Evolutionary conservation across 73 alveolate species (phyloP).

Genomic region (Diophrys sp.): DNA sequence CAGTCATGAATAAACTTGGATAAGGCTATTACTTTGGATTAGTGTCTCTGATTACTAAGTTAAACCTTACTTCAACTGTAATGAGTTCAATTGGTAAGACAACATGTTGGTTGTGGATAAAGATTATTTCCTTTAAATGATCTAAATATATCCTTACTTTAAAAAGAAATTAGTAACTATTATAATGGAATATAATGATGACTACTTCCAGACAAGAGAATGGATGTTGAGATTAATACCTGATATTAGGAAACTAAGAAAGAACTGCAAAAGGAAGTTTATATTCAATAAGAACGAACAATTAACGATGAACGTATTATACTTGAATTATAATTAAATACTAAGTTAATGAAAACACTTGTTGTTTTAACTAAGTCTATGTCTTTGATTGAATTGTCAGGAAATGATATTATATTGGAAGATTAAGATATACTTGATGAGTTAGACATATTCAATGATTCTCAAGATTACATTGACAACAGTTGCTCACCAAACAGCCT

Average conservation of each 20-base stretch:
- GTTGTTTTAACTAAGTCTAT: no score
- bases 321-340: no score
- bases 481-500: no score
- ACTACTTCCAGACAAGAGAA: conserved; percentile 13
- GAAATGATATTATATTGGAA: no score
- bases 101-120: conserved; percentile 37
- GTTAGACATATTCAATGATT: no score
- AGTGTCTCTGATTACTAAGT: conserved; percentile 24
- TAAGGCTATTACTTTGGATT: conserved; percentile 21
- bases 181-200: conserved; percentile 40
- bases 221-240: neutral
- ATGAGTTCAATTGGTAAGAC: conserved; percentile 30
- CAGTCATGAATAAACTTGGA: conserved; percentile 9
- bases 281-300: neutral
- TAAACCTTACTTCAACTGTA: conserved; percentile 35
- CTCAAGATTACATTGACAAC: no score
- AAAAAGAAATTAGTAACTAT: conserved; percentile 9
- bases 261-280: neutral
- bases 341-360: no score
- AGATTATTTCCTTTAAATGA: conserved; percentile 16
- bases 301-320: no score
- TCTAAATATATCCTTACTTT: conserved; percentile 21
- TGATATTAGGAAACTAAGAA: neutral
- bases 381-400: no score
- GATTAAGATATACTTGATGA: no score